A percentile compares a stretch with the other conserved stretches of the same genome.
Evolutionary conservation across 306 rosid species (phyloP).

Genomic region (Herpetospermum pedunculosum): DNA sequence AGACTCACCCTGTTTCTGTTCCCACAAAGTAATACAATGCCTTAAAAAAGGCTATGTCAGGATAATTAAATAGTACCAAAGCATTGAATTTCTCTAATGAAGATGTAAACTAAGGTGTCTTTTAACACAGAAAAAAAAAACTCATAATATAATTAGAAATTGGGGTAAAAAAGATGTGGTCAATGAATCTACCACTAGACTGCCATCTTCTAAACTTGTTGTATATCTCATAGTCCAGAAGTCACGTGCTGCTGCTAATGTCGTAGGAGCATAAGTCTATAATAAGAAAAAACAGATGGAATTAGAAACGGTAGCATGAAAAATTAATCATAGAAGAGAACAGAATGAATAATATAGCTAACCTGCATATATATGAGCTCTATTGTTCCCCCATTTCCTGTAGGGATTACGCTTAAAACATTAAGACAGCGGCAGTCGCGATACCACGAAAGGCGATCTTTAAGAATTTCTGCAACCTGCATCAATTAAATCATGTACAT

Average conservation of each 20-base stretch:
- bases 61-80: not conserved
- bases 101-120: not conserved
- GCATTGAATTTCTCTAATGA: not conserved
- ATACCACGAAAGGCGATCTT: conserved; percentile 87
- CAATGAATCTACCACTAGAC: conserved; percentile 67
- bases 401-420: conserved; percentile 64
- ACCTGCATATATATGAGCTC: conserved; percentile 98
- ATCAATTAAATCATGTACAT: not conserved
- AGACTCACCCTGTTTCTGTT: not conserved
- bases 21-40: not conserved
- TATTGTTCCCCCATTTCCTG: conserved; percentile 79
- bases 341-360: not conserved
- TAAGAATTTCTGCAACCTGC: conserved; percentile 88
- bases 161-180: not conserved
- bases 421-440: conserved; percentile 87
- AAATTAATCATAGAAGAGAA: not conserved
- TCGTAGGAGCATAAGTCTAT: conserved; percentile 96
- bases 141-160: not conserved
- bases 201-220: conserved; percentile 84
- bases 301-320: not conserved
- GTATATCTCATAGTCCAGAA: conserved; percentile 90
- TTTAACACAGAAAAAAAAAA: not conserved
- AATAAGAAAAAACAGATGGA: not conserved
- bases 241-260: conserved; percentile 95
- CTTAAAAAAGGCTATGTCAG: not conserved